Base-by-base conservation (phyloP, 1,284 basidiomycete species). In the Meripilus lineatus region DNA sequence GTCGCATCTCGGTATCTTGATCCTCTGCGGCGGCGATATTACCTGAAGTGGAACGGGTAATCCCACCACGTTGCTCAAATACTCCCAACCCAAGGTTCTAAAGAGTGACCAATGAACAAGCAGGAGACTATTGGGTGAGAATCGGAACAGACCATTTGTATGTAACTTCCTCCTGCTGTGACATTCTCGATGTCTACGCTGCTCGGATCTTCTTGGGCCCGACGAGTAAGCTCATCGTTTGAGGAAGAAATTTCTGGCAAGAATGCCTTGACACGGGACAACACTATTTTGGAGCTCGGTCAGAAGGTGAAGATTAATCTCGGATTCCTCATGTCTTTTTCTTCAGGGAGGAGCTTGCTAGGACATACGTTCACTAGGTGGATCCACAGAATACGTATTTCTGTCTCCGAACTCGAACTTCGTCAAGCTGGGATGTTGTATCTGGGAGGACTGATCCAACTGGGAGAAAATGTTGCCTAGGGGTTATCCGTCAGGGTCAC, bases 171-270 rank as follows among this genome's bases (percentile, higher is more conserved):
- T 44, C 68, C 67, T 21, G 66, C 66, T 6, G 61, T 58, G 17
- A 84, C 51, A 42, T 78, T 71, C 57, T 86, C 84, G 33, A 86
- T 82, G 53, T 85, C 75, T 18, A 84, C 65, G 50, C 77, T 79
- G 14, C 59, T 57, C 0, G 80, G 79, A 47, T 79, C 70, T 32
- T 62, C 58, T 45, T 70, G 61, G 5, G 63, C 64, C 22, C 66
- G 64, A 28, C 69, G 64, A 2, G 67, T 52, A 18, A 85, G 69
- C 1, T 69, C 62, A 5, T 68, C 68, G 50, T 84, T 85, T 2
- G 82, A 81, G 13, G 77, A 77, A 37, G 79, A 72, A 14, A 85
- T 64, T 50, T 75, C 64, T 0, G 82, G 81, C 6, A 85, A 69
- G 54, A 85, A 85, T 0, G 74, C 71, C 54, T 79, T 74, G 2